phyloP scores from a whole-genome alignment of 768 basidiomycete species.

The Hemileccinum rubropunctum region DNA sequence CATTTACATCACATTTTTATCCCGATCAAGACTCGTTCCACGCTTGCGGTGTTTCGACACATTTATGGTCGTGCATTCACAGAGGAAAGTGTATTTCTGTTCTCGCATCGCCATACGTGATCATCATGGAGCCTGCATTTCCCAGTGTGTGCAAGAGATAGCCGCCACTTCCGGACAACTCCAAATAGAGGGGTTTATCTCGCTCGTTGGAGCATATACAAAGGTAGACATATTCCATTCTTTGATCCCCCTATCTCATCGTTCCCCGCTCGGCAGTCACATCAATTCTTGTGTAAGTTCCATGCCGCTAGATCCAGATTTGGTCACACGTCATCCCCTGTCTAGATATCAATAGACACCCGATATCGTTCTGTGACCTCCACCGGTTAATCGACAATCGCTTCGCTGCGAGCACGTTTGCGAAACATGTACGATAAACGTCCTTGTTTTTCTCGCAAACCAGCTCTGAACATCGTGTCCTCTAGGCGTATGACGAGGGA shows the following conservation, averaged over 20 bases:
- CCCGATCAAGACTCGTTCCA: conserved; percentile 56
- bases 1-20: conserved; percentile 17
- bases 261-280: conserved; percentile 46
- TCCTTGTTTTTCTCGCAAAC: not conserved
- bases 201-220: conserved; percentile 68
- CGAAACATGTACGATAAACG: conserved; percentile 55
- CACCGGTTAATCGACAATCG: conserved; percentile 63
- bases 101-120: not conserved
- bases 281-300: conserved; percentile 82
- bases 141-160: conserved; percentile 69
- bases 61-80: conserved; percentile 71
- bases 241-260: conserved; percentile 19
- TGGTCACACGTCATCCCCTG: not conserved
- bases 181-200: conserved; percentile 79
- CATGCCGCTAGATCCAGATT: not conserved
- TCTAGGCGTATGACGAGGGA: conserved; percentile 68
- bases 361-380: conserved; percentile 61
- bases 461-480: not conserved
- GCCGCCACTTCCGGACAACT: conserved; percentile 46
- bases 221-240: conserved; percentile 48
- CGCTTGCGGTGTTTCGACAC: conserved; percentile 64
- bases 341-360: conserved; percentile 79
- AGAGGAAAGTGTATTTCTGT: conserved; percentile 47
- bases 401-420: conserved; percentile 70
- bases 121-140: conserved; percentile 15